Evolutionary conservation across 257 asterid genomes (phyloP), one percentile per base, ranked within the genome.

Genomic region (Penstemon eatonii): DNA sequence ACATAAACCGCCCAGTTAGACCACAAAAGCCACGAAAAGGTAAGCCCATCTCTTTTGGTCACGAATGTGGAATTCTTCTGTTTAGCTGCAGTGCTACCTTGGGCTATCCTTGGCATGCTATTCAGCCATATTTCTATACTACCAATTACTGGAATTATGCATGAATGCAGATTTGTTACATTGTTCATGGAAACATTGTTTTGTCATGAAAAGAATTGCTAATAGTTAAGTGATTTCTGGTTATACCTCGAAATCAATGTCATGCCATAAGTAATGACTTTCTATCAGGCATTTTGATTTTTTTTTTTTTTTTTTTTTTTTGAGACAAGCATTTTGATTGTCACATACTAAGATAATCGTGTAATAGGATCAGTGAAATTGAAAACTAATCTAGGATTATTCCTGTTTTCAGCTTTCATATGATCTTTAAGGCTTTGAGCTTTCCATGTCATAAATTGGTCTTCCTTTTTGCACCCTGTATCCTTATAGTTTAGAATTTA

Each of bases 21-120:
- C 86, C 87, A 69, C 81, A 76, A 44, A 86, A 82, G 78, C 79
- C 83, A 58, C 79, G 77, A 84, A 75, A 82, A 46, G 92, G 86
- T 82, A 69, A 69, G 38, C 56, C 11, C 62, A 49, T 36, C 59
- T 38, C 11, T 55, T 36, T 39, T n/a, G 42, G 60, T 53, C 65
- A 43, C 67, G 59, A 41, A 12, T 71, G 47, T 76, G 54, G 56
- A 38, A 50, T 45, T 46, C 39, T 38, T 49, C 60, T 63, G 47
- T 65, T 49, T 51, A 56, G 62, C 46, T 65, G 12, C 59, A 65
- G 36, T 40, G 12, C 56, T 59, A 7, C 25, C 51, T 53, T 5
- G 38, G 43, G 40, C 52, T 53, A 6, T 7, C 49, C 70, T 13
- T 52, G 33, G 47, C 51, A 38, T 66, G 37, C 60, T 51, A 50